Conservation (phyloP, 768 basidiomycete genomes). For the Hygrophoropsis aurantiaca region DNA sequence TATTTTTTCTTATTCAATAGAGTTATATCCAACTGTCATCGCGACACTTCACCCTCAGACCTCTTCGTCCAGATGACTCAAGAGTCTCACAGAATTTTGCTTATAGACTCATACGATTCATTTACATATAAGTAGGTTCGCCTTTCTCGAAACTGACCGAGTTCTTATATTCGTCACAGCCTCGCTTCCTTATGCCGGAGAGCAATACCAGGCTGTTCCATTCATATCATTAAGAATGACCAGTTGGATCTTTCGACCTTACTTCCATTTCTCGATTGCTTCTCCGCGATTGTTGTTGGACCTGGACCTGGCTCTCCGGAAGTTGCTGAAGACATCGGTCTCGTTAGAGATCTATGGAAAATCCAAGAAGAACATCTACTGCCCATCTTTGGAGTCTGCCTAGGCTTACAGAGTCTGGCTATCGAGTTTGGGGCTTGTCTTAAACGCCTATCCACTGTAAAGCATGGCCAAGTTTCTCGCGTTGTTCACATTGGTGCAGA, state of each 20-base stretch:
- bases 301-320: constrained; percentile 82
- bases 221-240: constrained; percentile 78
- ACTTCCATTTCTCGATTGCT: constrained; percentile 52
- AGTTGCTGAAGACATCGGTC: constrained; percentile 58
- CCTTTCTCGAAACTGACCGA: not conserved
- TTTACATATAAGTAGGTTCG: constrained; percentile 82
- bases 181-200: constrained; percentile 69
- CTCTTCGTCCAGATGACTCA: constrained; percentile 21
- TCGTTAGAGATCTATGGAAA: constrained; percentile 72
- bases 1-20: not conserved
- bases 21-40: too few relatives aligned
- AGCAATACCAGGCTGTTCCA: constrained; percentile 57
- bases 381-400: constrained; percentile 82
- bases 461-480: constrained; percentile 73
- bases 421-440: constrained; percentile 62
- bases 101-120: constrained; percentile 85
- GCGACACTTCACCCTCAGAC: too few relatives aligned
- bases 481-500: constrained; percentile 59
- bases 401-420: constrained; percentile 77
- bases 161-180: constrained; percentile 34
- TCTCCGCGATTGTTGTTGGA: constrained; percentile 71
- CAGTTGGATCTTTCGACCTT: constrained; percentile 50
- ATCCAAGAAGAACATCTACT: constrained; percentile 49
- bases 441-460: constrained; percentile 63
- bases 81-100: constrained; percentile 51